These are phyloP conservation scores for Nakazawaea ambrosiae DNA, from an alignment of 805 yeast species.

Conservation along the genomic window DNA sequence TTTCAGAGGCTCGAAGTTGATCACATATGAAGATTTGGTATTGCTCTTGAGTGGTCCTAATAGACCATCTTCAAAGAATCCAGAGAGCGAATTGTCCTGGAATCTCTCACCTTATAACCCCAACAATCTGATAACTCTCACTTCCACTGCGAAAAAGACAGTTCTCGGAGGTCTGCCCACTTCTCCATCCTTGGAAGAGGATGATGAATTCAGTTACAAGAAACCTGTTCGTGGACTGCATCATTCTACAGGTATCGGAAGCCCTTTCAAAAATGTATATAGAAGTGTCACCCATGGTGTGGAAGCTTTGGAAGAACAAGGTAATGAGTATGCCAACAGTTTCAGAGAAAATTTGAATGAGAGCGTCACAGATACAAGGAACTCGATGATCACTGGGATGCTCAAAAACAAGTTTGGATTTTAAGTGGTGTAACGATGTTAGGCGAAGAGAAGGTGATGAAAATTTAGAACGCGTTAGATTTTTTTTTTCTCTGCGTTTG, in stretches of 20 bases:
- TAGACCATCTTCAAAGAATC: slow-evolving; percentile 51
- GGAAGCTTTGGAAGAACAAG: slow-evolving; percentile 44
- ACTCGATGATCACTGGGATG: slow-evolving; percentile 8
- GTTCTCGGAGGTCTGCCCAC: background rate
- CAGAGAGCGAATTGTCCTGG: slow-evolving; percentile 56
- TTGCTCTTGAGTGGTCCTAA: slow-evolving; percentile 66
- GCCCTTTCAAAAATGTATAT: slow-evolving; percentile 23
- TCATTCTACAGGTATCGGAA: slow-evolving; percentile 1
- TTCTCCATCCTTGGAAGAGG: slow-evolving; percentile 2
- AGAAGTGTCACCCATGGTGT: slow-evolving; percentile 45
- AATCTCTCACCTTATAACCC: slow-evolving; percentile 31
- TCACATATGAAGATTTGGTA: slow-evolving; percentile 59
- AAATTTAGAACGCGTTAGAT: background rate
- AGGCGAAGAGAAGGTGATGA: background rate
- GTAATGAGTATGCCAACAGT: slow-evolving; percentile 51
- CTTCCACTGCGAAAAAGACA: slow-evolving; percentile 3
- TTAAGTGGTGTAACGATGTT: too few species aligned
- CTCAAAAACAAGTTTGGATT: slow-evolving; percentile 8
- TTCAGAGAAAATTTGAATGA: slow-evolving; percentile 47
- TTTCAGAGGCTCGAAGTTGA: slow-evolving; percentile 70
- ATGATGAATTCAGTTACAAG: slow-evolving; percentile 28
- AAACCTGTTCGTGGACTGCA: slow-evolving; percentile 35
- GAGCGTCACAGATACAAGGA: slow-evolving; percentile 4
- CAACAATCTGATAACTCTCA: slow-evolving; percentile 16
- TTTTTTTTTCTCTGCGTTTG: background rate